Base-by-base conservation (phyloP, 768 basidiomycete genomes). In the Pulveroboletus sp. region DNA sequence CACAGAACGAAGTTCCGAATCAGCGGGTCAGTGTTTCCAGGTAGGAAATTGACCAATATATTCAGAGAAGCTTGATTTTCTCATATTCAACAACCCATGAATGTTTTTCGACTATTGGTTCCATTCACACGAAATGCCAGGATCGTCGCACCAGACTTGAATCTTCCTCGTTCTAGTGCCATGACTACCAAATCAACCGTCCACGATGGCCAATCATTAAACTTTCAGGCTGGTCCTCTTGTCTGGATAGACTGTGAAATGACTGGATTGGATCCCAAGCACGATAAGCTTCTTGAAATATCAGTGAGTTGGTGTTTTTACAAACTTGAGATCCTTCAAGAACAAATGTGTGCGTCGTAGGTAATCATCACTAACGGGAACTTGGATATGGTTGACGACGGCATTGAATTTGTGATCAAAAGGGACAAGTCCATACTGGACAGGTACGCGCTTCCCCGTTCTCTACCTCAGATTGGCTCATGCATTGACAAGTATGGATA, bases 321-420 rank as follows among this genome's bases (percentile, higher is more conserved):
- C 40, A 1, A 2, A 16, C 19, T 14, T 11, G 6, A 17, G 6
- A 23, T 17, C 23, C 20, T 4, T 6, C 1, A 13, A 23, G 14
- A 31, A 43, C 5, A 9, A 5, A 23, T 2, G 17, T 4, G 5
- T 17, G 4, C 9, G 13, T 40, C 27, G 16, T 62, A 93, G 75
- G 90, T 95, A 33, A 70, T 97, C 29, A 89, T 97, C 50, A 95
- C 94, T 2, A 76, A 95, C 57, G 92, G 92, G 5, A 77, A 91
- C 55, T 71, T 97, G 34, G 77, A 90, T 21, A 62, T 79, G 11
- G 85, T 97, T 5, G 91, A 97, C 62, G 76, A 85, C 12, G 93
- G 94, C 11, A 69, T 95, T 17, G 72, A 85, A 56, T 92, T 76
- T 56, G 78, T 92, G 25, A 84, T 97, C 46, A 73, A 69, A 43